These are phyloP conservation scores for Syzygium jambos DNA, from an alignment of 345 rosid genomes.

Conservation along the genomic window DNA sequence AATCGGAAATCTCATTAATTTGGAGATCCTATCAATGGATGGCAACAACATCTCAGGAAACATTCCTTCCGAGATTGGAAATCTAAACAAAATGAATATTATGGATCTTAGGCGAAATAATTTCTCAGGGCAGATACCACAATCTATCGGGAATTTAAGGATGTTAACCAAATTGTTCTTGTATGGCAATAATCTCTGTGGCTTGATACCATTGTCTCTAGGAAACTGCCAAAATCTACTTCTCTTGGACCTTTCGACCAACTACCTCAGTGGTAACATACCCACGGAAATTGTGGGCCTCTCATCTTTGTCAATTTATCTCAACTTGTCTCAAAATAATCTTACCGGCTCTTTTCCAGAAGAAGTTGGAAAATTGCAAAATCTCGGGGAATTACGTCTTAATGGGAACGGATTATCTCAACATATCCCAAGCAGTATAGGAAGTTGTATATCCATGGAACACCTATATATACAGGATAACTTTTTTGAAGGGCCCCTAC, in stretches of 20 bases:
- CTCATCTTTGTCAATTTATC: not conserved
- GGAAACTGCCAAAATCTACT: not conserved
- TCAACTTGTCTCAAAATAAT: not conserved
- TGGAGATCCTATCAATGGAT: not conserved
- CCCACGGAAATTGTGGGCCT: not conserved
- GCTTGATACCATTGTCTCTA: not conserved
- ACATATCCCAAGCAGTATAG: not conserved
- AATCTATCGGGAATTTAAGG: not conserved
- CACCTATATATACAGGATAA: accelerated
- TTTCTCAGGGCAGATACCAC: not conserved
- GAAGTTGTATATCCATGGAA: not conserved
- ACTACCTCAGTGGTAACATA: not conserved
- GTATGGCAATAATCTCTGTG: accelerated
- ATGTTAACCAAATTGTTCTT: not conserved
- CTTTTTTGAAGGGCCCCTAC: not conserved
- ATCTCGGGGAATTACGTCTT: accelerated
- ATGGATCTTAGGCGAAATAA: no score
- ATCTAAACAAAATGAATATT: not conserved
- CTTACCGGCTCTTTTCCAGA: not conserved
- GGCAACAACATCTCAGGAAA: not conserved
- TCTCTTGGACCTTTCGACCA: not conserved
- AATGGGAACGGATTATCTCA: not conserved
- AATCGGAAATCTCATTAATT: constrained; percentile 9
- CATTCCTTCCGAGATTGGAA: not conserved
- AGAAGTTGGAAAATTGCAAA: not conserved